Evolutionary conservation across 2,329 filamentous ascomycete genomes (phyloP), one percentile per base, ranked within the genome.

Genomic region (Cladosporium halotolerans): DNA sequence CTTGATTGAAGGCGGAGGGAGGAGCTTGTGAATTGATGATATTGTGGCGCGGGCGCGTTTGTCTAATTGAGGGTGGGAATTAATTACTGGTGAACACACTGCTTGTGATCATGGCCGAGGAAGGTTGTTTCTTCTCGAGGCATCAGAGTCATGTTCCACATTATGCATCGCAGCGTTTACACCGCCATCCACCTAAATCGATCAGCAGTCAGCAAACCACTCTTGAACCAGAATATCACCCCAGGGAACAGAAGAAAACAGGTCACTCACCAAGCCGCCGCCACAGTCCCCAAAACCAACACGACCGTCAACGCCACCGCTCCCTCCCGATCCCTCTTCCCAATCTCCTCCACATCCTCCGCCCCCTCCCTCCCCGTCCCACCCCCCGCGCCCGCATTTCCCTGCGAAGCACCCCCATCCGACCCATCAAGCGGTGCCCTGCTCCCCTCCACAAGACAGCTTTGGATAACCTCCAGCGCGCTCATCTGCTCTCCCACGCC

Each of bases 401-500:
- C 76, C 55, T 66, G 59, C 28, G 71, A 76, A 14, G 74, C 79
- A 47, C 79, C 79, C 43, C 80, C 80, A 13, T 73, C 79, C 1
- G 63, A 61, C 53, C 76, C 74, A 10, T 73, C 76, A 3, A 81
- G 68, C 10, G 73, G 68, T 4, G 71, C 69, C 6, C 62, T 57
- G 0, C 72, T 68, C 9, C 60, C 52, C 8, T 66, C 57, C 10
- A 77, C 69, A 18, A 70, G 66, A 49, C 73, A 66, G 39, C 72
- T 72, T 52, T 72, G 66, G 45, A 82, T 73, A 44, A 77, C 73
- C 45, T 77, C 77, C 5, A 83, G 69, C 0, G 77, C 79, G 49
- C 73, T 75, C 77, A 83, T 80, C 65, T 81, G 76, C 63, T 82
- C 75, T 3, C 79, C 79, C 1, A 80, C 77, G 2, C 79, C 78